Base-by-base conservation (phyloP, 2,329 filamentous ascomycete genomes). In the Ophiostoma himal-ulmi region DNA sequence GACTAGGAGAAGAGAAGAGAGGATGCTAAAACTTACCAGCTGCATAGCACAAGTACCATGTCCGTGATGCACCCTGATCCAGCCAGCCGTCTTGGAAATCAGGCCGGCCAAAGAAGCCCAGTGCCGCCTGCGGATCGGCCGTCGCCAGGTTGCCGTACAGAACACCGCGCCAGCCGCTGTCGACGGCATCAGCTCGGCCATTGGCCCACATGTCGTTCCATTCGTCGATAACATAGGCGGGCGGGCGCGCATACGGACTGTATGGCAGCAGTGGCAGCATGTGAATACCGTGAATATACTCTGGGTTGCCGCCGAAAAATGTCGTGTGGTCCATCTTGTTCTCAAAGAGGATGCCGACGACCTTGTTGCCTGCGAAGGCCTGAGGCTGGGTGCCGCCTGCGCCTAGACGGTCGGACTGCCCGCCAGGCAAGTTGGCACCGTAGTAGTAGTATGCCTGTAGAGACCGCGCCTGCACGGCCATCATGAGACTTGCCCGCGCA, bases 321-420 rank as follows among this genome's bases (percentile, higher is more conserved):
- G 94, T 97, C 3, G 91, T 90, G 79, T 97, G 92, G 78, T 98
- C 92, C 70, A 93, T 85, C 81, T 98, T 98, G 82, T 97, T 97
- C 80, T 98, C 94, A 76, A 97, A 98, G 10, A 96, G 78, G 73
- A 89, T 89, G 6, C 87, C 87, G 2, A 84, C 83, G 54, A 85
- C 87, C 79, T 91, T 93, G 83, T 98, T 98, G 62, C 83, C 86
- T 73, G 92, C 88, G 77, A 96, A 97, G n/a, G 89, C 82, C 39
- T 30, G 37, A 11, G 65, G 65, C 65, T 67, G 65, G 39, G 65
- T 67, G 39, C 65, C 65, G 37, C 39, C 65, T 39, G 65, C 37
- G n/a, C 37, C 65, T 5, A 67, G 39, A 11, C 39, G 65, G 65
- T 67, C 65, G 4, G 65, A 26, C n/a, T 48, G 65, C 37, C 10